These are phyloP conservation scores for Letharia lupina DNA, from an alignment of 495 filamentous ascomycete species.

Conservation along the genomic window DNA sequence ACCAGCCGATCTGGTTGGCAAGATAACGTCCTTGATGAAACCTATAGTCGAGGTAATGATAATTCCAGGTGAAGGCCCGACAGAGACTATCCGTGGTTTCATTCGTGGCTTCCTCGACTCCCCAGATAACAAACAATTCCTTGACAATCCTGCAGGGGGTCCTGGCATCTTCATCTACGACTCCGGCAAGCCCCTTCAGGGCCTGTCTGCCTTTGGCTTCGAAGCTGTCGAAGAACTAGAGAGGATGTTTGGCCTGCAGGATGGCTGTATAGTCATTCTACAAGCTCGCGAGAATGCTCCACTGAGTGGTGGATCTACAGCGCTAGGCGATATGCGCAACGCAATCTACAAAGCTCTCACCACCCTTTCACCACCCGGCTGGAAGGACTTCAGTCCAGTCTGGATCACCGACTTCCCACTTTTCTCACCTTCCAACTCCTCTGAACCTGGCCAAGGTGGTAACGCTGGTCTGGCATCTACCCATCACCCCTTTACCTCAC, in stretches of 20 bases:
- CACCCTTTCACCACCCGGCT: conserved; percentile 39
- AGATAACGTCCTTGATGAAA: conserved; percentile 55
- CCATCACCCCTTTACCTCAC: conserved; percentile 94
- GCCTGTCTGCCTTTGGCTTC: conserved; percentile 68
- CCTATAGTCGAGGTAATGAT: conserved; percentile 67
- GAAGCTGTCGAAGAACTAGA: conserved; percentile 55
- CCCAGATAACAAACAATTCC: conserved; percentile 51
- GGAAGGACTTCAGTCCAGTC: conserved; percentile 51
- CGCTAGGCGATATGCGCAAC: conserved; percentile 67
- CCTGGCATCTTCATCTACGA: conserved; percentile 72
- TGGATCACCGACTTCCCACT: conserved; percentile 91
- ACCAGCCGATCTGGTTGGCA: conserved; percentile 56
- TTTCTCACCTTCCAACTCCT: conserved; percentile 57
- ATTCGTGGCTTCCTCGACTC: conserved; percentile 59
- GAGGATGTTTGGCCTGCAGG: conserved; percentile 43
- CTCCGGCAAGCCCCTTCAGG: conserved; percentile 57
- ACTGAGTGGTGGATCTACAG: conserved; percentile 62
- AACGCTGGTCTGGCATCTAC: conserved; percentile 73
- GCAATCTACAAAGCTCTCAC: conserved; percentile 57
- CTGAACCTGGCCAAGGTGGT: conserved; percentile 76
- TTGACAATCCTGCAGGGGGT: conserved; percentile 56
- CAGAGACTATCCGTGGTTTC: conserved; percentile 45
- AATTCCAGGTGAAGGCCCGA: conserved; percentile 27
- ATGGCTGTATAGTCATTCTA: conserved; percentile 70
- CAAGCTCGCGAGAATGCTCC: conserved; percentile 62